Conservation (phyloP, 164 flowering plant genomes). For the Vitis cinerea region DNA sequence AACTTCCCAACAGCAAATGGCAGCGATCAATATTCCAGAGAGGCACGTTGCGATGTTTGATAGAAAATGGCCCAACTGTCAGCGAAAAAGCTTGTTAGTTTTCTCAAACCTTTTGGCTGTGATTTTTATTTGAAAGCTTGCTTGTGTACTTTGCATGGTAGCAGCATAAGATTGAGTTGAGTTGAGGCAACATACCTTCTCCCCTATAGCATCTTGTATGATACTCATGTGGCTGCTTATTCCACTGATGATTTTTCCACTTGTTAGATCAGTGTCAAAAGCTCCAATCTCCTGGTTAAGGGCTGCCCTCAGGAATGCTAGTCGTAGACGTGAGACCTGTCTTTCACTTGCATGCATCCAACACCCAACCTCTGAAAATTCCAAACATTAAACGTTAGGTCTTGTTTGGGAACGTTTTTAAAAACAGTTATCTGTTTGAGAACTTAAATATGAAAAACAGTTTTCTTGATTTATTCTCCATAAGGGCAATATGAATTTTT, state of each 20-base stretch:
- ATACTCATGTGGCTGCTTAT: constrained; percentile 59
- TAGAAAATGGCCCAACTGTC: constrained; percentile 65
- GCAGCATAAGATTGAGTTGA: too few species aligned
- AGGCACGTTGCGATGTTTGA: constrained; percentile 54
- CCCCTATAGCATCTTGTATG: constrained; percentile 77
- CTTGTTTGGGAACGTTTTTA: too few species aligned
- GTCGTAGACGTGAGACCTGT: constrained; percentile 41
- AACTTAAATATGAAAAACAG: too few species aligned
- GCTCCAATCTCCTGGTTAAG: constrained; percentile 62
- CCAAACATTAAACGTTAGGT: not conserved
- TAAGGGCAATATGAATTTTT: too few species aligned
- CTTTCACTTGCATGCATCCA: constrained; percentile 78
- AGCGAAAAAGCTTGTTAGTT: constrained; percentile 1
- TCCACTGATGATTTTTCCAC: constrained; percentile 58
- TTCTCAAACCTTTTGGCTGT: too few species aligned
- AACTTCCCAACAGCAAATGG: constrained; percentile 61
- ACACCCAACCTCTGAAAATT: constrained; percentile 58
- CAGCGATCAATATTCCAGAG: constrained; percentile 53
- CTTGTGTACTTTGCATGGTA: not conserved
- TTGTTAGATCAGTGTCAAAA: constrained; percentile 63
- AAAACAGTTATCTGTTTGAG: too few species aligned
- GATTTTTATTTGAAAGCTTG: not conserved
- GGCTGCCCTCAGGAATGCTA: constrained; percentile 49
- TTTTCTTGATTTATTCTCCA: too few species aligned
- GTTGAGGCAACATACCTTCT: constrained; percentile 44